phyloP scores from a whole-genome alignment of 139 green algal genomes.

The Eudorina sp. region DNA sequence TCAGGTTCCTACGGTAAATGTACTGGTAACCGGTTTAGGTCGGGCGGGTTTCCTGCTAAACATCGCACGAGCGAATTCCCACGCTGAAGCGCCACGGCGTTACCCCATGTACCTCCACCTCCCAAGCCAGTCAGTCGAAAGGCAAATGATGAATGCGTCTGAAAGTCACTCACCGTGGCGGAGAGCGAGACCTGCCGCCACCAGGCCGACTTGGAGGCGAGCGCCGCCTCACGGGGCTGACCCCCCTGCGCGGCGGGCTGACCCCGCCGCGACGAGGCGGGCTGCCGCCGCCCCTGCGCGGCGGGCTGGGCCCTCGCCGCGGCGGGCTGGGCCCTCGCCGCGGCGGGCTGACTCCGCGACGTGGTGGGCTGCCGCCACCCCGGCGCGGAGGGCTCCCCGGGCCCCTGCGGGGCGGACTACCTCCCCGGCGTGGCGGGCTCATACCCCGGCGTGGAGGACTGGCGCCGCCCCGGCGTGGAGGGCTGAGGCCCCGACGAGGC shows the following conservation, averaged over 20 bases:
- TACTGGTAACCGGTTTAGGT: no score
- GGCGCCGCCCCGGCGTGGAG: slow-evolving; percentile 1
- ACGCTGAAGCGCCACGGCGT: no score
- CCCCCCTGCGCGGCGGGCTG: slow-evolving; percentile 17
- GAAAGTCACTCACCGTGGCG: slow-evolving; percentile 10
- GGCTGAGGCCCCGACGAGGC: not conserved
- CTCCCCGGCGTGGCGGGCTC: slow-evolving; percentile 22
- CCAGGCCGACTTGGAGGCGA: not conserved
- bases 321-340: not conserved
- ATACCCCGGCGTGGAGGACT: slow-evolving; percentile 4
- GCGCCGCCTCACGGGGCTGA: slow-evolving; percentile 7
- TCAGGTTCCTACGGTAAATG: no score
- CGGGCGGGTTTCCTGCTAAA: no score
- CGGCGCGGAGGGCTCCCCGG: not conserved
- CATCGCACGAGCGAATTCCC: no score
- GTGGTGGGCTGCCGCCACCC: slow-evolving; percentile 25
- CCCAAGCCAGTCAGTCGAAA: no score
- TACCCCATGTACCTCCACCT: no score
- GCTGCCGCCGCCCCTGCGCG: no score
- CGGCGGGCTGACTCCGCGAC: not conserved
- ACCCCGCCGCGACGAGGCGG: not conserved
- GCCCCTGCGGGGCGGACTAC: not conserved
- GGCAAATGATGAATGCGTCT: no score
- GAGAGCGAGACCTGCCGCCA: slow-evolving; percentile 5
- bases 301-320: not conserved